Base-by-base conservation (phyloP, 2,329 filamentous ascomycete species). In the Trichoderma guizhouense region DNA sequence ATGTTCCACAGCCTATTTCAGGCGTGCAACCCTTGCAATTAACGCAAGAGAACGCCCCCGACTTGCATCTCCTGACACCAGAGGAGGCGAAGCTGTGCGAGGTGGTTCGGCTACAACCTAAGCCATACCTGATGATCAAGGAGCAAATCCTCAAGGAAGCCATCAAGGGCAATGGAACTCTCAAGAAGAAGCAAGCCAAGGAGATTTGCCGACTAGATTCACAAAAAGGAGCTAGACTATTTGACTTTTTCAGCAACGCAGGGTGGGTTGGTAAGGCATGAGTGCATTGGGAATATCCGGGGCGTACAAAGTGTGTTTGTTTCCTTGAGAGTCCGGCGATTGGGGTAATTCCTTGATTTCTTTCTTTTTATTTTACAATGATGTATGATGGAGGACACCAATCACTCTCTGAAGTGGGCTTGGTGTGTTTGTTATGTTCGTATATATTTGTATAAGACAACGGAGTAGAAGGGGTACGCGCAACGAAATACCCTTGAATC, bases 121-220 rank as follows among this genome's bases (percentile, higher is more conserved):
- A 99, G 83, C 93, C 96, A 1, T 99, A 98, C 80, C 83, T 98
- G 6, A 94, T 94, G 78, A 94, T 98, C 82, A 99, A 99, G 82
- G 94, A 98, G 80, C 91, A 93, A 73, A 86, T 98, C n/a, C 82
- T 98, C 67, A 93, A 93, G 77, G 95, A 98, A 79, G 93, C 95
- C 0, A 89, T 97, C 80, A 96, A 95, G 82, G 91, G 91, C 72
- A 95, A 96, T 72, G 96, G 96, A 1, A 89, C 87, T 14, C 83
- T 99, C 8, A 98, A 97, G 86, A 97, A 96, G 87, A 98, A 98
- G 83, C 91, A 95, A 76, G 94, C 94, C 2, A 93, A 92, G 79
- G 93, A 97, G 78, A 91, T 98, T 30, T 95, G 92, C 79, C 83
- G 90, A 79, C 88, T 98, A 67, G 95, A 98, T 78, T 89, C 90